Base-by-base conservation (phyloP, 805 yeast genomes). In the Priceomyces melissophilus region DNA sequence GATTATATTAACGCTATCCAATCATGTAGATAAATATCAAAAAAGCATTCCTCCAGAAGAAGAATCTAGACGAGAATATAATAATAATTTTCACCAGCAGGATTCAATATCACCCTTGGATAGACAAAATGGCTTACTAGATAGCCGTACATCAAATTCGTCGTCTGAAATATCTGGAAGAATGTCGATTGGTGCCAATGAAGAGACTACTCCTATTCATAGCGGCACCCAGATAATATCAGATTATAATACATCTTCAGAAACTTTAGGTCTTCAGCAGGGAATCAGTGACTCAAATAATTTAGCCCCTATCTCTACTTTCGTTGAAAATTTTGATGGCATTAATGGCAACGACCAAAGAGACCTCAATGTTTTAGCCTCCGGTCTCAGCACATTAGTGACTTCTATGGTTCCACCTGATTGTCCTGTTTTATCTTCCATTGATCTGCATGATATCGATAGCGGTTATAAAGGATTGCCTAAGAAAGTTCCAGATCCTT, bases 301-400 rank as follows among this genome's bases (percentile, higher is more conserved):
- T 29, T 5, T 20, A 20, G 8, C 8, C 25, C 25, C 25, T 20
- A 8, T 20, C 7, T 4, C 25, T 8, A 20, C 25, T 8, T 20
- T 20, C 25, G 25, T 20, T 4, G 25, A 20, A 5, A 29, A 29
- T 29, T 29, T 5, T n/a, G 9, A 29, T 9, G 12, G 31, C 14
- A n/a, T 9, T 5, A 13, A 34, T 23, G 32, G 28, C 26, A 57
- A 51, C 35, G 51, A 54, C 39, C 54, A 52, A 14, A 56, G 57
- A n/a, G 73, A 67, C 41, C 53, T 68, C 38, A 53, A 63, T 29
- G 35, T 62, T 8, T 46, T 68, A 9, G 72, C 73, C 0, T 41
- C 54, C 7, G 72, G 67, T 37, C 47, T 68, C 37, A 68, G 64
- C 47, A 65, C 65, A 42, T 53, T 68, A 38, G 73, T 67, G n/a